phyloP scores from a whole-genome alignment of 768 basidiomycete genomes.

The Tulasnella sp. region DNA sequence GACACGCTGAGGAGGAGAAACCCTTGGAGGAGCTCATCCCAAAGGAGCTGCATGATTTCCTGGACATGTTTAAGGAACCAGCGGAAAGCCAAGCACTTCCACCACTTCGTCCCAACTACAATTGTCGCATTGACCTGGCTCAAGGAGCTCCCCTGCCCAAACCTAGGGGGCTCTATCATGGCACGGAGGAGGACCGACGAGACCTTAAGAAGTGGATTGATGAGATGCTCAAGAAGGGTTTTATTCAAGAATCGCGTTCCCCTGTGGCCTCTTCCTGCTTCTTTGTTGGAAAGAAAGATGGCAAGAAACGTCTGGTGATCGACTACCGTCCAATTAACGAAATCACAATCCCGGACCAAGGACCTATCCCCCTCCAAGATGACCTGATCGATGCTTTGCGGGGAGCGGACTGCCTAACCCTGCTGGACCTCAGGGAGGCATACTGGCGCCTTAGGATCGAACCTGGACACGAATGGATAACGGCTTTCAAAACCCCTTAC shows the following conservation, averaged over 20 bases:
- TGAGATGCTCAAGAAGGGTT: conserved; percentile 46
- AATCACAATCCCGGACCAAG: neutral
- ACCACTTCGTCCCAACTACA: conserved; percentile 46
- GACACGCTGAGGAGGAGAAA: neutral
- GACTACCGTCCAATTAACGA: neutral
- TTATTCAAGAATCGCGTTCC: conserved; percentile 44
- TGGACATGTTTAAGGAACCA: conserved; percentile 41
- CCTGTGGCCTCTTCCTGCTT: conserved; percentile 35
- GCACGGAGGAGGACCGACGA: conserved; percentile 44
- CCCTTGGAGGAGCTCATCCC: conserved; percentile 37
- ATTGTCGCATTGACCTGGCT: conserved; percentile 46
- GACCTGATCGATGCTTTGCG: neutral
- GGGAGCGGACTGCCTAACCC: neutral
- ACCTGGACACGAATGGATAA: conserved; percentile 33
- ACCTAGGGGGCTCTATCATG: conserved; percentile 44
- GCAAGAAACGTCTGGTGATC: conserved; percentile 17
- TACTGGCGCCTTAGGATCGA: conserved; percentile 27
- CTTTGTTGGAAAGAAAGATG: neutral
- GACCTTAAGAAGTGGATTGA: conserved; percentile 47
- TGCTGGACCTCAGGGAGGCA: conserved; percentile 26
- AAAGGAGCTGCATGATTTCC: conserved; percentile 43
- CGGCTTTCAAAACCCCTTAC: conserved; percentile 23
- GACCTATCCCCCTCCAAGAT: conserved; percentile 36
- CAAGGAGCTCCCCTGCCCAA: conserved; percentile 41
- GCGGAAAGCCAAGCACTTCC: conserved; percentile 43